Base-by-base conservation (phyloP, 768 basidiomycete genomes). In the Porpolomopsis calyptriformis region DNA sequence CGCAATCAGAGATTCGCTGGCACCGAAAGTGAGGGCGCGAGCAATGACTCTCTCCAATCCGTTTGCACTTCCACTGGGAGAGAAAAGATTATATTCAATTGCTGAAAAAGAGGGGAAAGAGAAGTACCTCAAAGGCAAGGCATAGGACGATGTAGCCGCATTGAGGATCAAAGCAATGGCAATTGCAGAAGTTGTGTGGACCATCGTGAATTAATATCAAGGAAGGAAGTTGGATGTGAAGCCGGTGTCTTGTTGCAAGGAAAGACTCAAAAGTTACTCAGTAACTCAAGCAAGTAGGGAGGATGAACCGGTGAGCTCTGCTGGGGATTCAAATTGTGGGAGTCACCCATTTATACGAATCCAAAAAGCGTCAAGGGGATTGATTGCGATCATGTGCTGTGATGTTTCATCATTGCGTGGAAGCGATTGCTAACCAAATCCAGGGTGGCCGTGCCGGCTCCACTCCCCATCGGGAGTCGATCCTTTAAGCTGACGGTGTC, bases 81-180 rank as follows among this genome's bases (percentile, higher is more conserved):
- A 18, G 4, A 19, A 24, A 19, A 24, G 10, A 8, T 40, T 8
- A 40, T 11, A n/a, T 25, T 43, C 4, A 7, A 14, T 26, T 26
- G 24, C n/a, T 7, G 10, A n/a, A 16, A 20, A 31, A 18, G 14
- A 9, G 7, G 16, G 16, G 12, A 31, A 20, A 5, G 14, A 41
- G 18, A 26, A 22, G 2, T 31, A 43, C 42, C 42, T 43, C 42
- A 43, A 12, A 27, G 42, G 42, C 6, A 29, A 27, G 20, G 42
- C 42, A 43, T 25, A 43, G 6, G 23, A 22, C 4, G 42, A 26
- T 14, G 26, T n/a, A 27, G 4, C 18, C n/a, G 27, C 11, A 27
- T 27, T 27, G 42, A 43, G 26, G 29, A 43, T 43, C 5, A 43
- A 33, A 27, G 42, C 42, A 19, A 43, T n/a, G 31, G 27, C 24